phyloP scores from a whole-genome alignment of 2,329 filamentous ascomycete genomes.

The Macroventuria anomochaeta region DNA sequence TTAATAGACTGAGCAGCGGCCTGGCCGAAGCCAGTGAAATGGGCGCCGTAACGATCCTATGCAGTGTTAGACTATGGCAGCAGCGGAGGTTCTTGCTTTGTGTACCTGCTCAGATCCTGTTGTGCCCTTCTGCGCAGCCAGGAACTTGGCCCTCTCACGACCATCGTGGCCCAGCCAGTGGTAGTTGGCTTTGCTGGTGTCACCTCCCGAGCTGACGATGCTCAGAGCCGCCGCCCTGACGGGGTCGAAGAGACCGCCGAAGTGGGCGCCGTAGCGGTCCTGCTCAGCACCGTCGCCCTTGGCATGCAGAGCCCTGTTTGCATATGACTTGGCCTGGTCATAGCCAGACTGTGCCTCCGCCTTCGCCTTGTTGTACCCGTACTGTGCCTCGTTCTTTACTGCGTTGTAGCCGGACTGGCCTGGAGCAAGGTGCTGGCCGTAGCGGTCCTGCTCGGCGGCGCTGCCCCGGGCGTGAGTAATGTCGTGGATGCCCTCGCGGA shows the following conservation, averaged over 20 bases:
- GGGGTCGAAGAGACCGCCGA: conserved; percentile 33
- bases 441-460: conserved; percentile 44
- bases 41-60: conserved; percentile 40
- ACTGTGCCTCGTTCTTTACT: conserved; percentile 29
- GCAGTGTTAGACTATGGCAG: not conserved
- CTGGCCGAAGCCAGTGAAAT: conserved; percentile 34
- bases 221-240: conserved; percentile 34
- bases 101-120: conserved; percentile 45
- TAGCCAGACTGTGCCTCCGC: conserved; percentile 23
- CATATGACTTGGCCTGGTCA: conserved; percentile 31
- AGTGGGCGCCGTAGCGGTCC: conserved; percentile 42
- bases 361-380: conserved; percentile 33
- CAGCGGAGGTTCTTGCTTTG: not conserved
- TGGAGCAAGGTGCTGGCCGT: conserved; percentile 35
- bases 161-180: conserved; percentile 43
- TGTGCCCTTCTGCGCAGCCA: conserved; percentile 37
- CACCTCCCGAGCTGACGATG: conserved; percentile 30
- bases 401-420: conserved; percentile 23
- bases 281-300: conserved; percentile 42
- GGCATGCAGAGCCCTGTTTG: conserved; percentile 17
- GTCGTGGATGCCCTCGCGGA: conserved; percentile 29
- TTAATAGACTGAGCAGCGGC: conserved; percentile 37
- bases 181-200: conserved; percentile 34
- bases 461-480: conserved; percentile 33
- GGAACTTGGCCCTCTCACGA: conserved; percentile 35